Conservation (phyloP, 2,329 filamentous ascomycete genomes). For the Penicillium sp. region DNA sequence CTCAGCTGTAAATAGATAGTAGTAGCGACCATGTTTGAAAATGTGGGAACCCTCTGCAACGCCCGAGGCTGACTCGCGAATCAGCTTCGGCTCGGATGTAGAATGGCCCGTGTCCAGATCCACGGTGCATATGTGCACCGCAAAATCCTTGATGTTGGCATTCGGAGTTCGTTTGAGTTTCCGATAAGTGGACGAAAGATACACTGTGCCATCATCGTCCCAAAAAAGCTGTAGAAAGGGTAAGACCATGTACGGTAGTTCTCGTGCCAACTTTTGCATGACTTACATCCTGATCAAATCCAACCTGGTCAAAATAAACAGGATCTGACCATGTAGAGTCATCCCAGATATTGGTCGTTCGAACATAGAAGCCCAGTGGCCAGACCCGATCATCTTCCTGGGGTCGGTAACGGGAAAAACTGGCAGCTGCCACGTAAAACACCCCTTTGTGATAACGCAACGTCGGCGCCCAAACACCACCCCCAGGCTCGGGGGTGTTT, state of each 20-base stretch:
- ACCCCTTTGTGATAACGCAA: constrained; percentile 46
- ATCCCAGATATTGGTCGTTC: constrained; percentile 55
- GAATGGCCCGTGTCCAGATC: constrained; percentile 35
- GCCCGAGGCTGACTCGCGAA: constrained; percentile 49
- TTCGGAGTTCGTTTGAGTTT: constrained; percentile 39
- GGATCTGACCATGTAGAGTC: constrained; percentile 54
- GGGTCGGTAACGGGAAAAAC: constrained; percentile 45
- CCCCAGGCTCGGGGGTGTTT: constrained; percentile 32
- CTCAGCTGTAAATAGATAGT: constrained; percentile 56
- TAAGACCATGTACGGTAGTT: background rate
- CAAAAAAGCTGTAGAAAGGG: constrained; percentile 47
- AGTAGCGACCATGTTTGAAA: constrained; percentile 52
- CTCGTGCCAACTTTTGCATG: background rate
- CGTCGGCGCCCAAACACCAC: constrained; percentile 51
- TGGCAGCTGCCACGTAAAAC: constrained; percentile 50
- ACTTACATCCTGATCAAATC: constrained; percentile 55
- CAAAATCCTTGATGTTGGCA: constrained; percentile 53
- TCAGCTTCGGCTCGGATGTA: constrained; percentile 30
- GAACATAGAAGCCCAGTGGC: constrained; percentile 56
- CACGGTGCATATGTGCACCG: constrained; percentile 38
- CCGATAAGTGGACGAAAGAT: constrained; percentile 46
- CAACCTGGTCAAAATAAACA: constrained; percentile 55
- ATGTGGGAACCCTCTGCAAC: constrained; percentile 57
- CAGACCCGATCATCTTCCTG: constrained; percentile 50
- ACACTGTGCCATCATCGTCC: constrained; percentile 52